phyloP scores from a whole-genome alignment of 2,329 filamentous ascomycete genomes.

The Botrytis squamosa region DNA sequence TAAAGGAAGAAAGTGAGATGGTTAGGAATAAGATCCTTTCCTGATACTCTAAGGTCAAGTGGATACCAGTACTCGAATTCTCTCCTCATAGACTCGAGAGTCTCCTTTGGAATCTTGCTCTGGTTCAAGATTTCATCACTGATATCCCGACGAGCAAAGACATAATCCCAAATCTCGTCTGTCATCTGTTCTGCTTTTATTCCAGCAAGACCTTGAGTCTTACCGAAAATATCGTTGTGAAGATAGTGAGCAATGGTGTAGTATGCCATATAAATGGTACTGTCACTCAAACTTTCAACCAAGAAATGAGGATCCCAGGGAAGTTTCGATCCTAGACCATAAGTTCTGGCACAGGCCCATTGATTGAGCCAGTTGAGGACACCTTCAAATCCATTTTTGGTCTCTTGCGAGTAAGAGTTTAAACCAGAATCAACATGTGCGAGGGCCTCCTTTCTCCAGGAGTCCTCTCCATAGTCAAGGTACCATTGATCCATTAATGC shows the following conservation, averaged over 20 bases:
- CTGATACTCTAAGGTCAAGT: conserved; percentile 80
- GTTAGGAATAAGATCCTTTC: conserved; percentile 91
- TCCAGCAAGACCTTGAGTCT: conserved; percentile 63
- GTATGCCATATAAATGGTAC: conserved; percentile 87
- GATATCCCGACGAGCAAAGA: conserved; percentile 76
- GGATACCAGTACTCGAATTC: conserved; percentile 99
- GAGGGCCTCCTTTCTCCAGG: conserved; percentile 76
- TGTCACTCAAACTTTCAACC: conserved; percentile 89
- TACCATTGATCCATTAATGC: conserved; percentile 97
- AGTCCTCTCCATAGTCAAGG: conserved; percentile 88
- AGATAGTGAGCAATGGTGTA: conserved; percentile 67
- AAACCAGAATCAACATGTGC: conserved; percentile 71
- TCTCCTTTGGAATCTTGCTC: conserved; percentile 70
- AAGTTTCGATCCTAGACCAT: conserved; percentile 88
- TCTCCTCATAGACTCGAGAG: conserved; percentile 76
- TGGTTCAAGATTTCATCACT: conserved; percentile 62
- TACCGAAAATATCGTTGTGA: conserved; percentile 84
- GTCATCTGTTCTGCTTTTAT: conserved; percentile 84
- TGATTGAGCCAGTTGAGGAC: conserved; percentile 91
- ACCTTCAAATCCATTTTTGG: conserved; percentile 77
- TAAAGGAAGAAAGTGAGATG: conserved; percentile 97
- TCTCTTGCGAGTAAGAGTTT: conserved; percentile 77
- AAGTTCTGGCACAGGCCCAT: conserved; percentile 92
- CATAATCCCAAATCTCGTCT: conserved; percentile 94
- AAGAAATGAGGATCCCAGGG: conserved; percentile 91